Percentiles rank a stretch among this genome's conserved stretches.
Conservation (phyloP, 2,329 filamentous ascomycete genomes). For the Fusarium luffae region DNA sequence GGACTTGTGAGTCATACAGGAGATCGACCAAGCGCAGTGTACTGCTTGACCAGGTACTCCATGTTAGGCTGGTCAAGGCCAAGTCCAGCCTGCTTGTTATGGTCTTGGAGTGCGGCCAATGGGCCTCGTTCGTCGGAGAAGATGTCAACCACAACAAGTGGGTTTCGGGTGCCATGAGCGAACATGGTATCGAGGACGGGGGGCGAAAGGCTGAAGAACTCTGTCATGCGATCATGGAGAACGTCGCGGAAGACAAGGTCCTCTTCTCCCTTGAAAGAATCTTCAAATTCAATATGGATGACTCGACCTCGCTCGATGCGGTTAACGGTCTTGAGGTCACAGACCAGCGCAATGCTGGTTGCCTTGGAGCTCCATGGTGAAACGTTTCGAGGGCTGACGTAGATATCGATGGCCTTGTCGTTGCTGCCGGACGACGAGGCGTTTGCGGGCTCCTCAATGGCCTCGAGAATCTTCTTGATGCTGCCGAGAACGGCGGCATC, state of each 20-base stretch:
- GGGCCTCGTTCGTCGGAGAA: conserved; percentile 73
- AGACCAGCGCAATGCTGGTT: conserved; percentile 92
- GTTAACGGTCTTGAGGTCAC: conserved; percentile 77
- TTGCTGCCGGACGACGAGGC: conserved; percentile 51
- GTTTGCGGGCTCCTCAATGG: conserved; percentile 48
- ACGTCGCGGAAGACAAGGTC: conserved; percentile 71
- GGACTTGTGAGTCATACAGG: conserved; percentile 57
- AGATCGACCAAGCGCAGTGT: conserved; percentile 61
- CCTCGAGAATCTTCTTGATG: conserved; percentile 59
- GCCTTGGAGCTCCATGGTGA: conserved; percentile 98
- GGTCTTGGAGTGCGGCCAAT: conserved; percentile 78
- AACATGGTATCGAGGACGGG: conserved; percentile 84
- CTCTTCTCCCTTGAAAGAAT: conserved; percentile 56
- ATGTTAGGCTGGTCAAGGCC: conserved; percentile 91
- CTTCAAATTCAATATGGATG: conserved; percentile 74
- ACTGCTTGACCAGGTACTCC: conserved; percentile 84
- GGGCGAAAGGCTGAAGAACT: conserved; percentile 74
- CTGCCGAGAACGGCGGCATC: conserved; percentile 53
- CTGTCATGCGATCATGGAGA: conserved; percentile 95
- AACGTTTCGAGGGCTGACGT: conserved; percentile 84
- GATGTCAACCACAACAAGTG: conserved; percentile 81
- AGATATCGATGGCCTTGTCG: conserved; percentile 66
- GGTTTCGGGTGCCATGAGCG: conserved; percentile 69
- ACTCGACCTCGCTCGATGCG: conserved; percentile 89
- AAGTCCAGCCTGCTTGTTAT: conserved; percentile 85